Conservation (phyloP, 2,329 filamentous ascomycete genomes). For the Cordyceps militaris region DNA sequence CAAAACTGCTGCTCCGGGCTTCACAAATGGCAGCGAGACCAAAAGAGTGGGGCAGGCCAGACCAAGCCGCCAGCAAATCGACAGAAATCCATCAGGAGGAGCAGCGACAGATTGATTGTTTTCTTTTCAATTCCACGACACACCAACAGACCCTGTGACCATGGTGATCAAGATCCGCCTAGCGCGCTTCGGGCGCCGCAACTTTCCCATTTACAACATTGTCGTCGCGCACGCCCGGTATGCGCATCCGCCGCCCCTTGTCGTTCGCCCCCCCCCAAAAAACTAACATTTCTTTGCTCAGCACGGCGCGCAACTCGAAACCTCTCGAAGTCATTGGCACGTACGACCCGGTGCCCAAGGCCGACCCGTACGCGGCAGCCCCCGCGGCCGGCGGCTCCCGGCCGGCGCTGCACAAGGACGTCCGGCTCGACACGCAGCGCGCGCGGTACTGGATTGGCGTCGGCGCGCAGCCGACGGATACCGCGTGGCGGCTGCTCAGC, state of each 20-base stretch:
- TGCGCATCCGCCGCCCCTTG: constrained; percentile 17
- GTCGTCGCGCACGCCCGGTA: constrained; percentile 90
- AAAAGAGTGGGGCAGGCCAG: not conserved
- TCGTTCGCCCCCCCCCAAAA: not conserved
- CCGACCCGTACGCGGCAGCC: constrained; percentile 51
- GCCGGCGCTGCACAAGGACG: constrained; percentile 74
- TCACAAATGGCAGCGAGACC: not conserved
- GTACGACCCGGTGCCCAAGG: constrained; percentile 61
- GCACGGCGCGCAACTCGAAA: constrained; percentile 77
- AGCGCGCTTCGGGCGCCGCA: constrained; percentile 83
- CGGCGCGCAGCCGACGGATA: constrained; percentile 87
- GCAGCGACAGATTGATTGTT: not conserved
- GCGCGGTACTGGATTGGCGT: constrained; percentile 96
- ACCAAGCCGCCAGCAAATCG: not conserved
- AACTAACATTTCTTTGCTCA: constrained; percentile 28
- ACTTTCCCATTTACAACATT: constrained; percentile 95
- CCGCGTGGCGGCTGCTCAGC: constrained; percentile 76
- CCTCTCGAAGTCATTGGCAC: constrained; percentile 90
- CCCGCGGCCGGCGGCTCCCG: constrained; percentile 26
- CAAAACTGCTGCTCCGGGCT: constrained; percentile 28
- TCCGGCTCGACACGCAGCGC: constrained; percentile 73
- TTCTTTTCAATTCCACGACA: not conserved
- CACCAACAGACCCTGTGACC: constrained; percentile 19
- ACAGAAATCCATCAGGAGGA: not conserved
- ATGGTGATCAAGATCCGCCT: constrained; percentile 96